These are phyloP conservation scores for Chlamydomonas asymmetrica DNA, from an alignment of 139 green algal species.

Conservation along the genomic window DNA sequence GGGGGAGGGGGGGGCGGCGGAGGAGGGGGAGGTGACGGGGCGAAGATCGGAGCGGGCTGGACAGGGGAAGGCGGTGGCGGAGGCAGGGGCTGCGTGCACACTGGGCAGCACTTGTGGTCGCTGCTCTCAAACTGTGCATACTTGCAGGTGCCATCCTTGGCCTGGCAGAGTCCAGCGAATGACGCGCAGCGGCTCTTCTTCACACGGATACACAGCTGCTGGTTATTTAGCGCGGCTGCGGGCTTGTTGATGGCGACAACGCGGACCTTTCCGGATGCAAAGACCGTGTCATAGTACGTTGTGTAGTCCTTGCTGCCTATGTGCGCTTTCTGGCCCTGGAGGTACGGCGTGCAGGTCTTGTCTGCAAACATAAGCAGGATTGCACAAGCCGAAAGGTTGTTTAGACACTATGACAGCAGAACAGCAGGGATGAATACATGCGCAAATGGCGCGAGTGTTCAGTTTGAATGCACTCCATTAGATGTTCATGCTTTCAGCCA, in stretches of 20 bases:
- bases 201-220: slow-evolving; percentile 4
- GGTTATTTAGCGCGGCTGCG: neutral
- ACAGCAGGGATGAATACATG: no score
- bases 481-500: no score
- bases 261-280: slow-evolving; percentile 15
- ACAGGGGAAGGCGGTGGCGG: slow-evolving; percentile 7
- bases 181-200: neutral
- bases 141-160: slow-evolving; percentile 5
- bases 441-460: no score
- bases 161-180: neutral
- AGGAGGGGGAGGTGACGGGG: slow-evolving; percentile 6
- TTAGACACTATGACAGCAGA: no score
- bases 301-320: neutral
- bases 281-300: slow-evolving; percentile 8
- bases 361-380: neutral
- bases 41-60: neutral
- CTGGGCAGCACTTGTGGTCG: slow-evolving; percentile 23
- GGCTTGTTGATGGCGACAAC: slow-evolving; percentile 10
- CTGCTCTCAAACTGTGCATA: slow-evolving; percentile 31
- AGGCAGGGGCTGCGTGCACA: slow-evolving; percentile 16
- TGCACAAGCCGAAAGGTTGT: no score
- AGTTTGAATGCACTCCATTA: no score
- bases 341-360: slow-evolving; percentile 5
- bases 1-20: slow-evolving; percentile 14
- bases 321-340: neutral